phyloP scores from a whole-genome alignment of 2,329 filamentous ascomycete genomes.

The Colletotrichum somersetense region DNA sequence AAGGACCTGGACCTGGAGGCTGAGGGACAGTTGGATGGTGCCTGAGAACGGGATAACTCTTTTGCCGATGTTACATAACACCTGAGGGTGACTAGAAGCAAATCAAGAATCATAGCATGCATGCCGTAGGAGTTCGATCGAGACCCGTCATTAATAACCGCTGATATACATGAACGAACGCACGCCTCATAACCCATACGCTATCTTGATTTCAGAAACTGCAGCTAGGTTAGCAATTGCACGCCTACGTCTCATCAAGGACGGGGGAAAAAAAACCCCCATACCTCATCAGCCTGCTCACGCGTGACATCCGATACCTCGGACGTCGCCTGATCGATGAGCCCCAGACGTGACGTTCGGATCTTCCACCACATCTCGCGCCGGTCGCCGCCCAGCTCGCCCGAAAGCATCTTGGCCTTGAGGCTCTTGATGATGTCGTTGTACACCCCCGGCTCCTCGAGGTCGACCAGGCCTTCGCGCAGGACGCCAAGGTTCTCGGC shows the following conservation, averaged over 20 bases:
- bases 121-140: not conserved
- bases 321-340: constrained; percentile 75
- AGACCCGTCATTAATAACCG: not conserved
- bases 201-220: constrained; percentile 39
- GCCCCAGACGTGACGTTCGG: constrained; percentile 74
- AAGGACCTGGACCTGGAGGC: not conserved
- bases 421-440: constrained; percentile 79
- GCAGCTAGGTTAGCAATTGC: constrained; percentile 1
- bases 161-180: constrained; percentile 4
- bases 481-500: constrained; percentile 83
- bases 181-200: not conserved
- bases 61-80: not conserved
- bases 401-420: constrained; percentile 78
- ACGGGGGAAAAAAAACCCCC: constrained; percentile 18
- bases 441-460: constrained; percentile 82
- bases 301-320: constrained; percentile 75
- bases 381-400: constrained; percentile 80
- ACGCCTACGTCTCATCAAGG: not conserved
- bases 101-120: not conserved
- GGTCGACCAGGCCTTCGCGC: constrained; percentile 79
- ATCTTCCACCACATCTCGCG: constrained; percentile 87
- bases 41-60: not conserved
- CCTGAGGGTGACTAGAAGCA: not conserved
- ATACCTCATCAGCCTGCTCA: constrained; percentile 77
- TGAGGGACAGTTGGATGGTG: not conserved